Percentiles rank a stretch among this genome's conserved stretches.
phyloP scores from a whole-genome alignment of 805 yeast species.

The Maudiozyma saulgeensis region DNA sequence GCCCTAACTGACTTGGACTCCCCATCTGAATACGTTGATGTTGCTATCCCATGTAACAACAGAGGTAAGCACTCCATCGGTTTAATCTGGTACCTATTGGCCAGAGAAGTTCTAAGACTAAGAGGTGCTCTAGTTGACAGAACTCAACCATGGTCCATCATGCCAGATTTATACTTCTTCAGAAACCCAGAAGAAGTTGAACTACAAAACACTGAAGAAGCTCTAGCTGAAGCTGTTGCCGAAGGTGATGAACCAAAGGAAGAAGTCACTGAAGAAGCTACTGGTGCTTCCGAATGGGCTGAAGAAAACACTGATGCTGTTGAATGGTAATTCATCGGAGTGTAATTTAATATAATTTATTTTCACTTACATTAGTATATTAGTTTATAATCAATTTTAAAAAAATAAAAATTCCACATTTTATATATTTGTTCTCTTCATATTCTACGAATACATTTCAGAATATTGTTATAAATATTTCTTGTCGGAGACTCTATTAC shows the following conservation, averaged over 20 bases:
- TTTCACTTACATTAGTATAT: constrained; percentile 11
- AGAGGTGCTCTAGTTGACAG: constrained; percentile 97
- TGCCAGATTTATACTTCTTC: constrained; percentile 99
- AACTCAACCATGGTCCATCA: constrained; percentile 94
- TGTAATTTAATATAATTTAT: constrained; percentile 1
- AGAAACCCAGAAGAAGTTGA: constrained; percentile 99
- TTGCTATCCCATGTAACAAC: constrained; percentile 99
- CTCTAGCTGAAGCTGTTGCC: constrained; percentile 55
- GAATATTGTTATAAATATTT: no score
- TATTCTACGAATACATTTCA: neutral
- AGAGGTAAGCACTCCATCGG: constrained; percentile 99
- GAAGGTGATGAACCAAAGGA: constrained; percentile 65
- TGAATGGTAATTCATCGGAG: constrained; percentile 19
- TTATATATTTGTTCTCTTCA: neutral
- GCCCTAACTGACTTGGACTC: constrained; percentile 98
- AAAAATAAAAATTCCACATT: constrained; percentile 1
- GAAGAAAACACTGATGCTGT: constrained; percentile 34
- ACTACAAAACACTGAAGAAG: constrained; percentile 57
- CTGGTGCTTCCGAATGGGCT: constrained; percentile 56
- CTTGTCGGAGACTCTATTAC: no score
- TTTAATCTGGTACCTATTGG: constrained; percentile 98
- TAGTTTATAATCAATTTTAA: constrained; percentile 4
- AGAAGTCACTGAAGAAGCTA: constrained; percentile 64
- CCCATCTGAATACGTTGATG: constrained; percentile 97
- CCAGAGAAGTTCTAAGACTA: constrained; percentile 98